Percentiles rank a stretch among this genome's conserved stretches.
Conservation (phyloP, 768 basidiomycete genomes). For the Astraeus odoratus region DNA sequence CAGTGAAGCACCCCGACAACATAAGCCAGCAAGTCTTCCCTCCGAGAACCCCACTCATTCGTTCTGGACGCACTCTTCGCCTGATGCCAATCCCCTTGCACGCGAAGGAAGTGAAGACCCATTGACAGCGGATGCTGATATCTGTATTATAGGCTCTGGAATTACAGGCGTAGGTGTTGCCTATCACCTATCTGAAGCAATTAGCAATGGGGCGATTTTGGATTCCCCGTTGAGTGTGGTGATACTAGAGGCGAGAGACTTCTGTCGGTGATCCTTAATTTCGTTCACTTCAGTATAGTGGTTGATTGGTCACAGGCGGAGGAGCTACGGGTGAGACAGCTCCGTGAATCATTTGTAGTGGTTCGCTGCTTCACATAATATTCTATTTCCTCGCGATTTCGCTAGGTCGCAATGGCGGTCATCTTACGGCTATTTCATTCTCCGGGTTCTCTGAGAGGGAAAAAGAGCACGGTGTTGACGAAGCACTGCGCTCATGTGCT, state of each 20-base stretch:
- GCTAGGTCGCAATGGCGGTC: conserved; percentile 79
- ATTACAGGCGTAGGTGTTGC: conserved; percentile 72
- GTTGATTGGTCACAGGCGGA: conserved; percentile 38
- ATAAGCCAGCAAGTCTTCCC: too few species aligned
- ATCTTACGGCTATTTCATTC: conserved; percentile 51
- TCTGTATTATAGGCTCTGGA: conserved; percentile 65
- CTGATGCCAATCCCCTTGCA: conserved; percentile 52
- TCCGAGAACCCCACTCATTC: conserved; percentile 30
- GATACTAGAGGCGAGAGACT: conserved; percentile 78
- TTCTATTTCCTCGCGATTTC: too few species aligned
- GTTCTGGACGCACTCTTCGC: conserved; percentile 58
- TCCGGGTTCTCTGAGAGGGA: conserved; percentile 35
- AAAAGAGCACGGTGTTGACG: conserved; percentile 39
- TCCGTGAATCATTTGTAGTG: background rate
- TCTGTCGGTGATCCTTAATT: conserved; percentile 48
- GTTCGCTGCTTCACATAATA: background rate
- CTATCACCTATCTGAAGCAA: conserved; percentile 44
- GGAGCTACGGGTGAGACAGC: conserved; percentile 61
- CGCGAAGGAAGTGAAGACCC: conserved; percentile 56
- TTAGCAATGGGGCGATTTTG: conserved; percentile 6
- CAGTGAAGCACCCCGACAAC: too few species aligned
- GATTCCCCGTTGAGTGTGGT: conserved; percentile 40
- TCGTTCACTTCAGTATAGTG: background rate
- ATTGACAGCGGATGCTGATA: conserved; percentile 50
- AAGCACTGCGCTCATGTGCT: conserved; percentile 45